phyloP scores from a whole-genome alignment of 495 filamentous ascomycete species.

The Pyronema omphalodes region DNA sequence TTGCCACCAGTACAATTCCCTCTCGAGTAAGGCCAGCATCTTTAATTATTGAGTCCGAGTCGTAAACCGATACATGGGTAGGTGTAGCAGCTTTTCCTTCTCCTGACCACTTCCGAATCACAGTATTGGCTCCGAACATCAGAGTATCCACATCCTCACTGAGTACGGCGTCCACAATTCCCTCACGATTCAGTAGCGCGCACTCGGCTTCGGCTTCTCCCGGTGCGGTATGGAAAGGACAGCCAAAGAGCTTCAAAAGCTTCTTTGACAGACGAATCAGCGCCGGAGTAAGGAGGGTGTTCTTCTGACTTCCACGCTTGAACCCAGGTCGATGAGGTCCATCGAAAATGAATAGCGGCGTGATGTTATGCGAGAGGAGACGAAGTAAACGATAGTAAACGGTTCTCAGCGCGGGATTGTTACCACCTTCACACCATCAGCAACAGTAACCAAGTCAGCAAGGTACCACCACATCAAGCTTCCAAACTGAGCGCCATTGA shows the following conservation, averaged over 20 bases:
- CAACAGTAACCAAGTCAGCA: too few relatives aligned
- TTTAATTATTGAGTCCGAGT: constrained; percentile 35
- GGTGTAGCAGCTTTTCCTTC: constrained; percentile 37
- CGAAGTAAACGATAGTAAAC: constrained; percentile 83
- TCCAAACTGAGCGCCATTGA: neutral
- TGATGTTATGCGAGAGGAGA: constrained; percentile 58
- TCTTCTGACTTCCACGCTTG: constrained; percentile 59
- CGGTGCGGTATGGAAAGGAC: constrained; percentile 68
- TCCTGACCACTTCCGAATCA: constrained; percentile 59
- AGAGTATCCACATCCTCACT: constrained; percentile 96
- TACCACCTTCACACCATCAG: constrained; percentile 37
- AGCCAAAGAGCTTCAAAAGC: constrained; percentile 67
- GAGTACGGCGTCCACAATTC: constrained; percentile 84
- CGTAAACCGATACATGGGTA: constrained; percentile 74
- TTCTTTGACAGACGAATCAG: constrained; percentile 50
- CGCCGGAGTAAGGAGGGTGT: constrained; percentile 29
- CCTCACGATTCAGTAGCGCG: constrained; percentile 61
- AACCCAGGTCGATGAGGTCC: constrained; percentile 76
- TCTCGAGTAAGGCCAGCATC: constrained; percentile 48
- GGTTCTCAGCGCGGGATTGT: constrained; percentile 78
- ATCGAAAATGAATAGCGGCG: constrained; percentile 92
- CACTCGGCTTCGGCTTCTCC: constrained; percentile 97
- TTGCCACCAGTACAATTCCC: constrained; percentile 84
- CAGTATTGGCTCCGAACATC: constrained; percentile 81
- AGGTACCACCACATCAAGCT: neutral